Conservation (phyloP, 305 asterid species). For the Plantago rigida region DNA sequence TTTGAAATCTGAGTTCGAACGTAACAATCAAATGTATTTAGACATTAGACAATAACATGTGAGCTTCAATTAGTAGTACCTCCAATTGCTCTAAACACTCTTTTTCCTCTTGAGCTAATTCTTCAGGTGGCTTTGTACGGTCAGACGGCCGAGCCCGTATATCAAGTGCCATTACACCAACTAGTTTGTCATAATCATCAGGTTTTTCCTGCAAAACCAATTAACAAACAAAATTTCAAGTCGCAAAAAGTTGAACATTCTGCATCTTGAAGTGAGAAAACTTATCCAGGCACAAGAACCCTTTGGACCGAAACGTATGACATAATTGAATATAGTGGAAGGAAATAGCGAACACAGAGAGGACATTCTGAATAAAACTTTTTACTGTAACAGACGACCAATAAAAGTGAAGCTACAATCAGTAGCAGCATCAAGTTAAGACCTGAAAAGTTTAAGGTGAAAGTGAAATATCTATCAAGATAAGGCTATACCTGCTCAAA, state of each 20-base stretch:
- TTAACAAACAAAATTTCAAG: slow-evolving; percentile 10
- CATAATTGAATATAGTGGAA: too few species aligned
- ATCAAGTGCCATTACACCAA: slow-evolving; percentile 70
- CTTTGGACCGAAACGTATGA: too few species aligned
- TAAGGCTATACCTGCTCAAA: slow-evolving; percentile 37
- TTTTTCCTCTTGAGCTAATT: slow-evolving; percentile 90
- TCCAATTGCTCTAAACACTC: slow-evolving; percentile 76
- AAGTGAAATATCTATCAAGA: slow-evolving; percentile 6
- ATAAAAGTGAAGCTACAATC: slow-evolving; percentile 3
- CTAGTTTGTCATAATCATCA: slow-evolving; percentile 62
- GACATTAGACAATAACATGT: not conserved
- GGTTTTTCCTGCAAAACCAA: slow-evolving; percentile 57
- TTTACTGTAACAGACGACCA: slow-evolving; percentile 5
- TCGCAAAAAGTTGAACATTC: not conserved
- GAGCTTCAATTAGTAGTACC: slow-evolving; percentile 34
- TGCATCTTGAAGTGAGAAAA: too few species aligned
- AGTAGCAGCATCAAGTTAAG: not conserved
- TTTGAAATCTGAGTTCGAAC: not conserved
- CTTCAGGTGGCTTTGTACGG: slow-evolving; percentile 84
- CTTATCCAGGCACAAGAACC: too few species aligned
- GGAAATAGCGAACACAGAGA: too few species aligned
- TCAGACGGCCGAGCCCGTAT: slow-evolving; percentile 89
- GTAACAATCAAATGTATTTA: too few species aligned
- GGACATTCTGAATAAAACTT: not conserved
- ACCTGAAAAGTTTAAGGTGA: not conserved